Conservation (phyloP, 768 basidiomycete genomes). For the Trametopsis cervina region DNA sequence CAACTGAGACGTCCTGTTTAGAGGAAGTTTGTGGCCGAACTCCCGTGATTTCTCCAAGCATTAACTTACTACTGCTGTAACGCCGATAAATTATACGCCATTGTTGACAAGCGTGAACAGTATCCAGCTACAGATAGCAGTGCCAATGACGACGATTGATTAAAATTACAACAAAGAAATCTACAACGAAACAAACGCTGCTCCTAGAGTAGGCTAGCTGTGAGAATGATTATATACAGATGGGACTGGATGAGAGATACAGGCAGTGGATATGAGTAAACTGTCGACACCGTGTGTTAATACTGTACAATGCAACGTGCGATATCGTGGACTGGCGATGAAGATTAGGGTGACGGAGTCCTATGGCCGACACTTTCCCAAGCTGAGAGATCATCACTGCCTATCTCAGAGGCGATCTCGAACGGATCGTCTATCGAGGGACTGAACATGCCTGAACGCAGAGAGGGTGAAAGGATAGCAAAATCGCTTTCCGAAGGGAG, state of each 20-base stretch:
- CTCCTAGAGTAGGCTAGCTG: too few species aligned
- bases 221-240: too few species aligned
- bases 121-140: too few species aligned
- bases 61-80: too few species aligned
- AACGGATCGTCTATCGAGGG: constrained; percentile 13
- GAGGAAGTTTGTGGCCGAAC: too few species aligned
- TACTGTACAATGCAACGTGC: background rate
- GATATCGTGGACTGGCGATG: too few species aligned
- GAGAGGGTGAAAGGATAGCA: constrained; percentile 19
- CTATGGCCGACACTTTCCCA: constrained; percentile 22
- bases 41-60: too few species aligned
- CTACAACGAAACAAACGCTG: background rate
- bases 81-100: background rate
- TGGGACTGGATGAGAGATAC: too few species aligned
- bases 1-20: too few species aligned
- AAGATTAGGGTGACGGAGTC: constrained; percentile 12
- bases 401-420: constrained; percentile 11
- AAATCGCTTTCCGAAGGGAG: constrained; percentile 14
- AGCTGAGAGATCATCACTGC: constrained; percentile 13
- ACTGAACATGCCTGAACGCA: constrained; percentile 23
- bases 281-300: background rate
- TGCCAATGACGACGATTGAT: too few species aligned
- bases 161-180: too few species aligned
- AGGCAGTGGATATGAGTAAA: too few species aligned
- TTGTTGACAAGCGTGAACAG: background rate